These are phyloP conservation scores for Colletotrichum viniferum DNA, from an alignment of 2,329 filamentous ascomycete genomes.

Conservation along the genomic window DNA sequence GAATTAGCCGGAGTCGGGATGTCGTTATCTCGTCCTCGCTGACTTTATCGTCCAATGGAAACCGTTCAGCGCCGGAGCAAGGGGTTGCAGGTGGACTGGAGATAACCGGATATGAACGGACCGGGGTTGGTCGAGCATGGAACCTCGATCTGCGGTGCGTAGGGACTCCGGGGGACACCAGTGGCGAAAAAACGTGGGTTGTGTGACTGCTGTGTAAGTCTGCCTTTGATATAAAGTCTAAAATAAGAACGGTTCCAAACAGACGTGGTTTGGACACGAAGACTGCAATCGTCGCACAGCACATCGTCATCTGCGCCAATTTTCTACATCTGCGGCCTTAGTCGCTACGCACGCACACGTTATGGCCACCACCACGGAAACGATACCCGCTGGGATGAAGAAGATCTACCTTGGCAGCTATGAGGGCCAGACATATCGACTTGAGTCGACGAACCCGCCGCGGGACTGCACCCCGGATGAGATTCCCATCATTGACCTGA, in stretches of 20 bases:
- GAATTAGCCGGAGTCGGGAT: background rate
- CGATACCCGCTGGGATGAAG: background rate
- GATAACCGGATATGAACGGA: conserved; percentile 11
- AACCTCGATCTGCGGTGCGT: background rate
- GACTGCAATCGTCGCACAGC: background rate
- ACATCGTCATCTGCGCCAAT: background rate
- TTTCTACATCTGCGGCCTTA: background rate
- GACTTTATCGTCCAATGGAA: background rate
- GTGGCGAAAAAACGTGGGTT: background rate
- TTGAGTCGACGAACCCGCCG: conserved; percentile 30
- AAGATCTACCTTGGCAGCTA: conserved; percentile 2
- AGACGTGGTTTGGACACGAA: background rate
- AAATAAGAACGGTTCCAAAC: background rate
- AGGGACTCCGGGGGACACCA: background rate
- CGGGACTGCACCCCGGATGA: conserved; percentile 43
- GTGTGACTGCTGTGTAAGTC: background rate
- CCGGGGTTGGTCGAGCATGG: background rate
- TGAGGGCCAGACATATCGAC: conserved; percentile 8
- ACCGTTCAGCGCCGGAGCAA: background rate
- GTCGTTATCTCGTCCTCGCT: background rate
- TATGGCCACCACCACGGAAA: background rate
- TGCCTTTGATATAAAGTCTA: background rate
- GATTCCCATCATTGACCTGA: conserved; percentile 51
- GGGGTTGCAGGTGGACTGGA: background rate
- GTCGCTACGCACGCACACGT: background rate